Base-by-base conservation (phyloP, 2,329 filamentous ascomycete genomes). In the Colletotrichum cereale region DNA sequence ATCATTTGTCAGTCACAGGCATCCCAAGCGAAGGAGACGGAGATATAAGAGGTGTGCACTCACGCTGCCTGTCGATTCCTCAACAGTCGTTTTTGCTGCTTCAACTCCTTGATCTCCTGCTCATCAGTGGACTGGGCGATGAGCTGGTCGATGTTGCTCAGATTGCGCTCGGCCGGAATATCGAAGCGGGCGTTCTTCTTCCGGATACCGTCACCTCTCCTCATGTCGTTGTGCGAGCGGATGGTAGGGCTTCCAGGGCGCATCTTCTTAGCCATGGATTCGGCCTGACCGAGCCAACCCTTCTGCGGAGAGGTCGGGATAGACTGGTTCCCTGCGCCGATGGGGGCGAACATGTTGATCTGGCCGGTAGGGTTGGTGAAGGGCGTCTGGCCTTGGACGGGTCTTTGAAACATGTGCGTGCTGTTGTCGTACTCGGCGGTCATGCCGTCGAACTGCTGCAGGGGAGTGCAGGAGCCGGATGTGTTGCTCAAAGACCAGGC, bases 131-230 rank as follows among this genome's bases (percentile, higher is more conserved):
- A 96, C 82, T 94, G 91, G 64, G 92, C 88, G 82, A 99, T 98
- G 79, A 98, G 88, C 73, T 94, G 89, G 82, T 99, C 96, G 83
- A 99, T 98, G 84, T 97, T 98, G 86, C 89, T 91, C 76, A 99
- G 89, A 78, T 95, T 98, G 73, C 95, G 90, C 84, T 98, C 96
- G 55, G 93, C 91, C 12, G 96, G 96, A 76, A 99, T 99, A 79
- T 98, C 96, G 82, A 98, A 98, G 76, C 96, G 93, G 75, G 95
- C 95, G 79, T 98, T 99, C 92, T 98, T 98, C 91, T 99, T 99
- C 78, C 96, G 90, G 82, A 98, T 97, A 73, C 96, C 94, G 76
- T 97, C 95, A 67, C 94, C 91, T 76, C 93, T 89, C 73, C 90
- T 88, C 81, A 93, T 86, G 67, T 95, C 92, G 73, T 95, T 94